Evolutionary conservation across 805 yeast genomes (phyloP).

Genomic region (Starmerella scarabaei): DNA sequence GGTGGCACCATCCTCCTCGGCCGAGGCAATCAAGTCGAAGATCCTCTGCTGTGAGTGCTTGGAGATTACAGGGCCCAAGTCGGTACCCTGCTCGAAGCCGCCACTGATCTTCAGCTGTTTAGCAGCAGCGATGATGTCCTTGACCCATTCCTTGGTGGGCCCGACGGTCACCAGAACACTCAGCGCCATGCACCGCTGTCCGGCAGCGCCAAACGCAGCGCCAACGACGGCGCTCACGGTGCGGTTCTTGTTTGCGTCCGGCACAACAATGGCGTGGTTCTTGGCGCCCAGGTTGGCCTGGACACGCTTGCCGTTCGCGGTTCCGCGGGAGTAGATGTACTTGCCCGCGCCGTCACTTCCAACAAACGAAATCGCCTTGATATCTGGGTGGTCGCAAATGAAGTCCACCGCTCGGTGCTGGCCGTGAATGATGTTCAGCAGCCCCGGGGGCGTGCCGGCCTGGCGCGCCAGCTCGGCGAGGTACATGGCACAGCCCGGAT

Average conservation of each 20-base stretch:
- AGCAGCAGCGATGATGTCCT: conserved; percentile 47
- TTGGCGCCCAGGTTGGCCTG: conserved; percentile 72
- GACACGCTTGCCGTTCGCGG: conserved; percentile 57
- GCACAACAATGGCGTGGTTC: conserved; percentile 60
- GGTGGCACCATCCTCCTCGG: conserved; percentile 49
- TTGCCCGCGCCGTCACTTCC: conserved; percentile 71
- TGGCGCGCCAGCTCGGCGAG: conserved; percentile 57
- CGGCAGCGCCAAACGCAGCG: conserved; percentile 76
- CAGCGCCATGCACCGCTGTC: conserved; percentile 73
- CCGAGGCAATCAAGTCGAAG: conserved; percentile 43
- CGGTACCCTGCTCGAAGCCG: conserved; percentile 51
- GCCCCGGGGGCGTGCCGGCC: conserved; percentile 69
- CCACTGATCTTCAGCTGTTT: conserved; percentile 44
- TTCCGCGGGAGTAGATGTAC: conserved; percentile 54
- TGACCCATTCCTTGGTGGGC: conserved; percentile 47
- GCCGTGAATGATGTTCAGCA: conserved; percentile 61
- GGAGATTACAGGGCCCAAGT: conserved; percentile 62
- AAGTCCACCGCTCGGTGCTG: conserved; percentile 59
- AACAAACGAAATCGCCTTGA: conserved; percentile 65
- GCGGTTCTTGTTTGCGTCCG: conserved; percentile 55
- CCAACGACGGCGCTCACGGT: conserved; percentile 55
- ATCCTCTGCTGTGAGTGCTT: conserved; percentile 45
- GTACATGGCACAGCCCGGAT: conserved; percentile 70
- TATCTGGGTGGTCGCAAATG: conserved; percentile 56
- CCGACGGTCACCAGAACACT: conserved; percentile 65